Evolutionary conservation across 306 rosid species (phyloP).

Genomic region (Cicer cuneatum): DNA sequence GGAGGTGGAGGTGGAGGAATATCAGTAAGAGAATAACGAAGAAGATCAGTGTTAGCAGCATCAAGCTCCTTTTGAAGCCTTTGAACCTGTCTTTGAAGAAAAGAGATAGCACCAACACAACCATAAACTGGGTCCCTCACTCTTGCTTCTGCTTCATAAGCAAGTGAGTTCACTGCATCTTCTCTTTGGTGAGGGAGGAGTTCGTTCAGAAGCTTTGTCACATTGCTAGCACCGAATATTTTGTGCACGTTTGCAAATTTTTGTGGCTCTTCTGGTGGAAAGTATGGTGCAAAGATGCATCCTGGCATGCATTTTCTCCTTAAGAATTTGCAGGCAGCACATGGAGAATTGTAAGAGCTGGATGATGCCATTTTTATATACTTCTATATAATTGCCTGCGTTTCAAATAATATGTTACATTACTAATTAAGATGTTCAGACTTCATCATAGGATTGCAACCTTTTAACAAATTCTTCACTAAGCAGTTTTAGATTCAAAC

Average conservation of each 20-base stretch:
- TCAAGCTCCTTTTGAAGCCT: constrained; percentile 94
- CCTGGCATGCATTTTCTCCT: constrained; percentile 93
- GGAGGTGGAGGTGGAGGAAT: constrained; percentile 43
- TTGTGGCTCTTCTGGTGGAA: constrained; percentile 98
- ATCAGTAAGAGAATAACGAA: constrained; percentile 76
- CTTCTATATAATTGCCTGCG: constrained; percentile 41
- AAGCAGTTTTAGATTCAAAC: constrained; percentile 35
- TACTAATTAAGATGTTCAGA: background rate
- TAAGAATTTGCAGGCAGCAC: constrained; percentile 98
- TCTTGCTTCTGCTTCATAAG: constrained; percentile 96
- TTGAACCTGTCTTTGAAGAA: constrained; percentile 93
- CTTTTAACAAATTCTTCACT: background rate
- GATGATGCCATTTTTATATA: constrained; percentile 66
- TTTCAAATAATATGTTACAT: background rate
- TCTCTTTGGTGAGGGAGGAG: constrained; percentile 93
- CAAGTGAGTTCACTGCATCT: constrained; percentile 93
- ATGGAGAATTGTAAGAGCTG: constrained; percentile 82
- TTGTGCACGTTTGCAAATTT: constrained; percentile 95
- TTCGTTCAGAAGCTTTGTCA: constrained; percentile 93
- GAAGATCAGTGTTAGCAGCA: constrained; percentile 78
- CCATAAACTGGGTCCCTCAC: constrained; percentile 96
- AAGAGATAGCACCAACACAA: constrained; percentile 94
- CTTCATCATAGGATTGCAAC: background rate
- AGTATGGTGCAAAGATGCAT: constrained; percentile 95
- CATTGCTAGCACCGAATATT: constrained; percentile 96